Evolutionary conservation across 1,139 yeast genomes (phyloP), one percentile per base, ranked within the genome.

Genomic region (Arxiozyma bovina): DNA sequence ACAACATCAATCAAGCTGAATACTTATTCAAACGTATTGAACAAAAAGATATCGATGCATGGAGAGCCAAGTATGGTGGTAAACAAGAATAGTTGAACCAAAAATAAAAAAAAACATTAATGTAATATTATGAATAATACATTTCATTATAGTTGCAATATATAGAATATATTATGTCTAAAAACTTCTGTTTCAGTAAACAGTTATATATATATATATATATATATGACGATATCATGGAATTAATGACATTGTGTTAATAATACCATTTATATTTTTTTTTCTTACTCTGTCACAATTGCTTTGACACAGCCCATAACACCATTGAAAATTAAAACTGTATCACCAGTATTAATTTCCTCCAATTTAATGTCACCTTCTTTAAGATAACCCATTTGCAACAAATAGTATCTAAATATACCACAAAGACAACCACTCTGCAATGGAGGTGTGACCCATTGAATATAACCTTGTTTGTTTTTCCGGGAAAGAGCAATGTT

Each of bases 21-120:
- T 90, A 93, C 72, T 78, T 93, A 74, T 93, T 94, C 78, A 79
- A 78, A 66, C 83, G 96, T 75, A 93, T 94, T 63, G 98, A 93
- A 62, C 96, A 88, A 65, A 82, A 83, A 74, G 86, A 87, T 77
- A 77, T 91, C 60, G 94, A 82, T 15, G 86, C 83, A 68, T 90
- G 98, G 96, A 86, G 95, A 76, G 73, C 75, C 54, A 79, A 80
- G 71, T 93, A 85, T 68, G 96, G 98, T 55, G 97, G 93, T 51
- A 44, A 53, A 34, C 51, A 54, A 55, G 53, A 47, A 22, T 52
- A 45, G 41, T 9, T 42, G 27, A 8, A 17, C 18, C 27, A 27
- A 12, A 34, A n/a, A n/a, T n/a, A n/a, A 34, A 34, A 34, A 15
- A 34, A 30, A 23, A 7, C 6, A 7, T 34, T 34, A n/a, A 34